phyloP scores from a whole-genome alignment of 192 early-diverging fungal genomes.

The Cetraspora pellucida region DNA sequence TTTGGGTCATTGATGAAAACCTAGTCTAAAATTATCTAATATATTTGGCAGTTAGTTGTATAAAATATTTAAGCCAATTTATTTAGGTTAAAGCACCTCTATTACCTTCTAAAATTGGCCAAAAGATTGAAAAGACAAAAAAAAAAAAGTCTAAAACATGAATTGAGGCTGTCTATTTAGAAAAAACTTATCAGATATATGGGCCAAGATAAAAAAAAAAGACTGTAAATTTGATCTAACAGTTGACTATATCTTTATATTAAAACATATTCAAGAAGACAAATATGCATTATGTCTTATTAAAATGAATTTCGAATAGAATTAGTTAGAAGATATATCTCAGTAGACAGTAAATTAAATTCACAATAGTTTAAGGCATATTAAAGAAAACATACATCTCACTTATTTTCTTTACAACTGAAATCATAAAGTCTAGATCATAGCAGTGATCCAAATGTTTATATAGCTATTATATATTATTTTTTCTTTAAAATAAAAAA shows the following conservation, averaged over 20 bases:
- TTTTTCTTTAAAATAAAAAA: no score
- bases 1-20: constrained; percentile 32
- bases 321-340: not conserved
- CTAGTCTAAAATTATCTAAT: constrained; percentile 17
- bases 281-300: constrained; percentile 22
- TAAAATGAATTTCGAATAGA: constrained; percentile 15
- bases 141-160: not conserved
- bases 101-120: constrained; percentile 22
- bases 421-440: constrained; percentile 15
- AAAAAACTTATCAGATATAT: constrained; percentile 31
- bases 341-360: constrained; percentile 23
- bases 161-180: constrained; percentile 12
- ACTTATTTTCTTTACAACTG: constrained; percentile 1
- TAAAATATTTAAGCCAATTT: constrained; percentile 30
- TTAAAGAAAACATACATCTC: constrained; percentile 18
- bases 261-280: constrained; percentile 29
- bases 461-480: no score
- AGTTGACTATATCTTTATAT: constrained; percentile 24
- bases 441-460: not conserved
- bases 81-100: not conserved
- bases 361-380: constrained; percentile 13
- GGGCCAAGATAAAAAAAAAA: constrained; percentile 14
- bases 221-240: constrained; percentile 20
- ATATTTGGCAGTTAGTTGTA: constrained; percentile 26
- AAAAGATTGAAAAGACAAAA: not conserved